Base-by-base conservation (phyloP, 2,329 filamentous ascomycete genomes). In the Raffaelea arxii region DNA sequence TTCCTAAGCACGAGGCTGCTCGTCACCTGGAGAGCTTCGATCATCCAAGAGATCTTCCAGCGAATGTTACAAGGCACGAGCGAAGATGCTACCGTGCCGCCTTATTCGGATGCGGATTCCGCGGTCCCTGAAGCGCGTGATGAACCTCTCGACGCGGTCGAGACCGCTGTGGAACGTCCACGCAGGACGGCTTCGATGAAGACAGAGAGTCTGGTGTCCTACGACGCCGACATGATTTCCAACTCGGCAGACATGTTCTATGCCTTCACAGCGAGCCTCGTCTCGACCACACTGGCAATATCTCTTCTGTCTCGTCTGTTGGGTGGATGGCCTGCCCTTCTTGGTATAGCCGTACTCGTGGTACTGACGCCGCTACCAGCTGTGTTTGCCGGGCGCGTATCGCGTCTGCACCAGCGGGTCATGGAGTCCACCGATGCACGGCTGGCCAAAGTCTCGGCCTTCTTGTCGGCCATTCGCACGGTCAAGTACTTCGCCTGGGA, bases 401-500 rank as follows among this genome's bases (percentile, higher is more conserved):
- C 56, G n/a, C 52, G 51, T 36, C 55, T 59, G 4, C 60, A 65
- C 44, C 50, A 50, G 12, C 54, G 54, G 16, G 56, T 59, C 6
- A 41, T 65, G 62, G 62, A 55, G 49, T 46, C 55, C 56, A 95
- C 90, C 6, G 90, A 96, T 63, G 87, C 88, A 56, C 80, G 90
- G 46, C 94, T 95, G 52, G 85, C 94, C 58, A 82, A 86, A 6
- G 95, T 90, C 4, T 94, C 94, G 59, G 90, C 95, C 64, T 84
- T 94, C 5, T 70, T 96, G 19, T 86, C 90, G 58, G 95, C 94
- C 55, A 94, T 95, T 53, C 83, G 90, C 46, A 94, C 95, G 60
- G 94, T 95, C 74, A 96, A 96, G 59, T 95, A 88, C 63, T 95
- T 95, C 61, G 89, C 89, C 0, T 96, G 90, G 90, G 90, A 95